These are phyloP conservation scores for Trypanosoma congolense DNA, from an alignment of 208 protist genomes.

Conservation along the genomic window DNA sequence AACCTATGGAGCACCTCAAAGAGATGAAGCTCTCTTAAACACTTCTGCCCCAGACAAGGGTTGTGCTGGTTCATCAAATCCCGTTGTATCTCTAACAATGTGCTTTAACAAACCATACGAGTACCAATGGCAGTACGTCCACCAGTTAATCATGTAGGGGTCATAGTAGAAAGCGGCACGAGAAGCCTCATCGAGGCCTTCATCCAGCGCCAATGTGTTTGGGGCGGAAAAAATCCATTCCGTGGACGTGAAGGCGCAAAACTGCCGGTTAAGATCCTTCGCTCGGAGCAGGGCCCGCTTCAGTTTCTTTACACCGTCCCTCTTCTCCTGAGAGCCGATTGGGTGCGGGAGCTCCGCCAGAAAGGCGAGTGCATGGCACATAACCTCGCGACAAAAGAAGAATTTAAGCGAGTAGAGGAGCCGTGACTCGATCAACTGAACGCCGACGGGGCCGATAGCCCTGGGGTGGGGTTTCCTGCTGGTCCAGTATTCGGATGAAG, in stretches of 20 bases:
- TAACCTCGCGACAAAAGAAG: conserved; percentile 47
- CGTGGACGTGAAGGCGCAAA: conserved; percentile 47
- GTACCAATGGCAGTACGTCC: conserved; percentile 61
- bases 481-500: conserved; percentile 34
- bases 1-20: too few species aligned
- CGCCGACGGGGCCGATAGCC: conserved; percentile 25
- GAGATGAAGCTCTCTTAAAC: conserved; percentile 47
- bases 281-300: conserved; percentile 52
- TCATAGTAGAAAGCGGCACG: conserved; percentile 48
- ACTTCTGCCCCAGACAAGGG: conserved; percentile 35
- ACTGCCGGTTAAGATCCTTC: conserved; percentile 55
- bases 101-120: conserved; percentile 66
- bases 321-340: conserved; percentile 44
- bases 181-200: conserved; percentile 38
- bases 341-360: conserved; percentile 44
- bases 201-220: conserved; percentile 45
- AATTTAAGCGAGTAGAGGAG: conserved; percentile 44
- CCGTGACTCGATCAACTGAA: conserved; percentile 35
- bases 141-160: conserved; percentile 69
- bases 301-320: conserved; percentile 35
- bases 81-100: conserved; percentile 50
- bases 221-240: conserved; percentile 56
- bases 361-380: conserved; percentile 40
- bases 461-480: conserved; percentile 45
- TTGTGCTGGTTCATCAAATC: conserved; percentile 28